Evolutionary conservation across 192 early-diverging fungal species (phyloP), one percentile per base, ranked within the genome.

Genomic region (Lobosporangium transversale): DNA sequence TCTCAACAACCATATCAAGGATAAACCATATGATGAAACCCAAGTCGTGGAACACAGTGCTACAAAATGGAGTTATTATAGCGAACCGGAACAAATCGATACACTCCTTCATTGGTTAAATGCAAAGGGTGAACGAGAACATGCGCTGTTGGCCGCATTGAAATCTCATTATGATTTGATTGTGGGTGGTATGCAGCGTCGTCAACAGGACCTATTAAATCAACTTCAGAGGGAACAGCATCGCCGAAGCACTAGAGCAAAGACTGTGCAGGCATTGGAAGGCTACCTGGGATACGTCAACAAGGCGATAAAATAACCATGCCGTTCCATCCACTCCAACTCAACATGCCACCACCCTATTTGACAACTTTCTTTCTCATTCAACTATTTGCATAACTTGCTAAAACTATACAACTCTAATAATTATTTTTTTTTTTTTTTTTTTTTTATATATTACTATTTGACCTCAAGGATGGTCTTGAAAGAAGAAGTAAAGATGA

Each of bases 21-120:
- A 54, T 4, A 23, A 58, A 31, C 29, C 47, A 14, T 40, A 64
- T 20, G 70, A 75, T 14, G 70, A 75, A 44, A 66, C 62, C 20
- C 27, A 37, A 30, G n/a, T 58, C 40, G 70, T 75, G 0, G 63
- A 75, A 15, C 70, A 75, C 48, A 66, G n/a, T 21, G 57, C 62
- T 33, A 61, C 51, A 18, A 60, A 70, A 50, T 73, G 71, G 70
- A 51, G 66, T 18, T 82, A 63, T 43, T 82, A 82, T 47, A 55
- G 67, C 12, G 81, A 82, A 43, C 66, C 73, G 11, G 82, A 83
- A 35, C 73, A 82, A 52, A 48, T 97, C 12, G 91, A 95, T 21
- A 47, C 62, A 2, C 81, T 98, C 35, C 31, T 89, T 49, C 57
- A 69, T 24, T 94, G 93, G 93, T 81, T 97, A 27, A 93, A 97